Conservation (phyloP, 108 stramenopile genomes). For the Fragilaria crotonensis region DNA sequence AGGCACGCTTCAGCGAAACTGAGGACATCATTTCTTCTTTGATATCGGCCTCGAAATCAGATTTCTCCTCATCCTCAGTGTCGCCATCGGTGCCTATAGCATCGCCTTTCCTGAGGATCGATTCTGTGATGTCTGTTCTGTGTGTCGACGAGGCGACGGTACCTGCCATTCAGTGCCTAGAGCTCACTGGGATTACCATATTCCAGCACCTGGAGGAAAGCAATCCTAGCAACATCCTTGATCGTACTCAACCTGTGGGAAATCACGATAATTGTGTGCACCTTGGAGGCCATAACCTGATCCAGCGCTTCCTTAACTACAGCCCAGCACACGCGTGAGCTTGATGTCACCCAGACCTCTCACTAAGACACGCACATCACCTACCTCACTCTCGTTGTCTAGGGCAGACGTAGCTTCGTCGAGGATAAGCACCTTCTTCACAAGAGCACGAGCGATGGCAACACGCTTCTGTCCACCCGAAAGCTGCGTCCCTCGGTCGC, state of each 20-base stretch:
- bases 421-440: constrained; percentile 73
- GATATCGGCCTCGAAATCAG: constrained; percentile 27
- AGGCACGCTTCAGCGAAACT: constrained; percentile 16
- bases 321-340: constrained; percentile 4
- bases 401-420: constrained; percentile 76
- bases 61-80: constrained; percentile 23
- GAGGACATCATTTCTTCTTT: constrained; percentile 24
- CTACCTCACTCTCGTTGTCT: neutral
- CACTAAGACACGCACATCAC: neutral
- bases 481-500: constrained; percentile 52
- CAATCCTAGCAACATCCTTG: constrained; percentile 68
- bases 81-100: constrained; percentile 26
- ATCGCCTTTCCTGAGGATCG: constrained; percentile 14
- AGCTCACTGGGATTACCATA: constrained; percentile 46
- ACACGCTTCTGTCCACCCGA: constrained; percentile 80
- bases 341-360: neutral
- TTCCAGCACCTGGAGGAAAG: constrained; percentile 54
- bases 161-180: constrained; percentile 40
- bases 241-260: constrained; percentile 84
- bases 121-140: constrained; percentile 23
- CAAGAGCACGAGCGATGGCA: constrained; percentile 79
- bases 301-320: constrained; percentile 85
- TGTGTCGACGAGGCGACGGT: constrained; percentile 40
- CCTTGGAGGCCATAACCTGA: constrained; percentile 48
- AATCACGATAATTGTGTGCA: constrained; percentile 76